Evolutionary conservation across 169 alveolate species (phyloP).

Genomic region (Cryptosporidium viatorum): DNA sequence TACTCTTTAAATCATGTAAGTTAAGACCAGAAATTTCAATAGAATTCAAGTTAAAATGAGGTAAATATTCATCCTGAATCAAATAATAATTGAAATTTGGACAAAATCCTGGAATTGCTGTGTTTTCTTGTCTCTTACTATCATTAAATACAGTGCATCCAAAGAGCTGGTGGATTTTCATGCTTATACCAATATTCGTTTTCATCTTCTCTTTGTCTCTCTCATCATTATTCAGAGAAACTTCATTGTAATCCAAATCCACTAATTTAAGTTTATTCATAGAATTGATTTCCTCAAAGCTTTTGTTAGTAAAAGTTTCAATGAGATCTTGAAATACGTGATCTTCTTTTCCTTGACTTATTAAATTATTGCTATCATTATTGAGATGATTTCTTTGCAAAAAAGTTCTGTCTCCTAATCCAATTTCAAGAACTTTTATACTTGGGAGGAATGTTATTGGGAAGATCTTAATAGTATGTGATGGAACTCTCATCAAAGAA

Average conservation of each 20-base stretch:
- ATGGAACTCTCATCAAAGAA: slow-evolving; percentile 29
- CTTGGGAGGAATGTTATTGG: slow-evolving; percentile 29
- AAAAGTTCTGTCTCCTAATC: background rate
- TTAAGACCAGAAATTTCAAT: slow-evolving; percentile 16
- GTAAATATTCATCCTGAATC: slow-evolving; percentile 12
- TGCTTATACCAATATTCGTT: background rate
- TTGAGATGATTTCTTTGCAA: background rate
- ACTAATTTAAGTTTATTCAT: background rate
- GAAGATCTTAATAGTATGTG: background rate
- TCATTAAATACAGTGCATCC: slow-evolving; percentile 5
- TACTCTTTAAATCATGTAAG: slow-evolving; percentile 7
- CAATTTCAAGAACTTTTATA: slow-evolving; percentile 15
- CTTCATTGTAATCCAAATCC: slow-evolving; percentile 3
- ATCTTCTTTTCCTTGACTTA: background rate
- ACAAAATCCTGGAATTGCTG: slow-evolving; percentile 17
- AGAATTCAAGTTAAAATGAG: slow-evolving; percentile 8
- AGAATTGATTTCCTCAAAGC: background rate
- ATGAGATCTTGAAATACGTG: background rate
- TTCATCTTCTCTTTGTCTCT: background rate
- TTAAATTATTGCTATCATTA: background rate
- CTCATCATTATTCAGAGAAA: background rate
- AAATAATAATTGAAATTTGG: background rate
- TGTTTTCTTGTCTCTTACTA: background rate
- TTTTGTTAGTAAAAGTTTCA: background rate
- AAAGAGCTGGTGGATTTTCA: slow-evolving; percentile 24